Base-by-base conservation (phyloP, 371 early-diverging fungal species). In the Globomyces sp. region DNA sequence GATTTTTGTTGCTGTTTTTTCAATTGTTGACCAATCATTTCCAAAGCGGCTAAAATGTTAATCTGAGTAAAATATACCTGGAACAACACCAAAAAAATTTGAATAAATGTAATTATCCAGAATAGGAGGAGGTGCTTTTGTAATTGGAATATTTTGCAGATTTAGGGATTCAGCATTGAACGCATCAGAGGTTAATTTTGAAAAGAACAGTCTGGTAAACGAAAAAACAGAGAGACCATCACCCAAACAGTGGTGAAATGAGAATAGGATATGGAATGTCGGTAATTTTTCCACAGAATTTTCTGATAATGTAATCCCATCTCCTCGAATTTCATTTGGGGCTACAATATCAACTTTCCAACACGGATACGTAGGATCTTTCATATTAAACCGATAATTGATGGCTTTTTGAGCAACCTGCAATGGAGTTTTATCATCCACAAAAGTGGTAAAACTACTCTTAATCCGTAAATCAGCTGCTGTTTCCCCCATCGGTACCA, bases 231-330 rank as follows among this genome's bases (percentile, higher is more conserved):
- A 75, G 11, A 79, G 66, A 4, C 80, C 80, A 52, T 80, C 80
- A 36, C 78, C 78, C 24, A 80, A 65, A 42, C 74, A 76, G 70
- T 80, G 80, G 58, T 80, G 77, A 68, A 80, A 78, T 1, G 78
- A 71, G 60, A 75, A 75, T 55, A 77, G 69, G 55, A 80, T 65
- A 6, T 80, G 72, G 62, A 76, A 80, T 51, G 63, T 61, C n/a
- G 50, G 57, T 24, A 47, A 55, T 4, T 4, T 37, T 47, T 68
- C 68, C 44, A n/a, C 10, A 6, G 36, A 58, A 8, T 60, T 51
- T 52, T 34, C 53, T 4, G 51, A 40, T 3, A 50, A n/a, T 24
- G 45, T 65, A 42, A 65, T 44, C 3, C 57, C 65, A 8, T 52
- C 40, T 24, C 24, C 24, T 34, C 37, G 43, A 8, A 52, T 65